A percentile compares a stretch with the other conserved stretches of the same genome.
Conservation (phyloP, 768 basidiomycete species). For the Lactifluus rugatus region DNA sequence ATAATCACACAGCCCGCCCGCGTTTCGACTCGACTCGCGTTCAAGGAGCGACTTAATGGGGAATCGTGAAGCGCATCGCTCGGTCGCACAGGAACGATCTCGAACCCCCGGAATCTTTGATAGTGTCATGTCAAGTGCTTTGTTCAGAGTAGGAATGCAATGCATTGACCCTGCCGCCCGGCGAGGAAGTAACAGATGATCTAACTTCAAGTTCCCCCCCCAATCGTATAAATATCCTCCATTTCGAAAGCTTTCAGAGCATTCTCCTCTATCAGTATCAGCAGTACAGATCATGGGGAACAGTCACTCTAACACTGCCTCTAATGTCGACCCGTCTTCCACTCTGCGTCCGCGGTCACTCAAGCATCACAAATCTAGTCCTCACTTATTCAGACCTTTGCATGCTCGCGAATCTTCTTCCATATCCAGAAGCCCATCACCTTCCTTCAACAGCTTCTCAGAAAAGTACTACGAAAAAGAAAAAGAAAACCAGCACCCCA, state of each 20-base stretch:
- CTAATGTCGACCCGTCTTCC: background rate
- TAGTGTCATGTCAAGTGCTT: background rate
- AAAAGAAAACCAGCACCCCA: constrained; percentile 1
- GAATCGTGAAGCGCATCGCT: background rate
- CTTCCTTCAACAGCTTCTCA: constrained; percentile 16
- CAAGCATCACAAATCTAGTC: constrained; percentile 17
- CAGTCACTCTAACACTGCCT: constrained; percentile 1
- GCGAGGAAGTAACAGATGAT: background rate
- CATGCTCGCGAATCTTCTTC: constrained; percentile 4
- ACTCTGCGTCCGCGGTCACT: constrained; percentile 9
- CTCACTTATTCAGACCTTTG: constrained; percentile 7
- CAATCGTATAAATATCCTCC: constrained; percentile 14
- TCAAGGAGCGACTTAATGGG: background rate
- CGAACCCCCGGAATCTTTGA: background rate
- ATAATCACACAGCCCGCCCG: background rate
- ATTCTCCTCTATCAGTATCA: background rate
- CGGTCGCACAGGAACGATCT: background rate
- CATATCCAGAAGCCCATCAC: constrained; percentile 2
- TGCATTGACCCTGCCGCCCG: background rate
- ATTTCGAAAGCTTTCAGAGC: background rate
- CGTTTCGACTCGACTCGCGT: background rate
- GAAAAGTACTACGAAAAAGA: constrained; percentile 11
- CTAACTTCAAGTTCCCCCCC: background rate
- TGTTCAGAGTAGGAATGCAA: constrained; percentile 9
- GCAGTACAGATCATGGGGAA: constrained; percentile 4